Evolutionary conservation across 768 basidiomycete genomes (phyloP).

Genomic region (Trametes elegans): DNA sequence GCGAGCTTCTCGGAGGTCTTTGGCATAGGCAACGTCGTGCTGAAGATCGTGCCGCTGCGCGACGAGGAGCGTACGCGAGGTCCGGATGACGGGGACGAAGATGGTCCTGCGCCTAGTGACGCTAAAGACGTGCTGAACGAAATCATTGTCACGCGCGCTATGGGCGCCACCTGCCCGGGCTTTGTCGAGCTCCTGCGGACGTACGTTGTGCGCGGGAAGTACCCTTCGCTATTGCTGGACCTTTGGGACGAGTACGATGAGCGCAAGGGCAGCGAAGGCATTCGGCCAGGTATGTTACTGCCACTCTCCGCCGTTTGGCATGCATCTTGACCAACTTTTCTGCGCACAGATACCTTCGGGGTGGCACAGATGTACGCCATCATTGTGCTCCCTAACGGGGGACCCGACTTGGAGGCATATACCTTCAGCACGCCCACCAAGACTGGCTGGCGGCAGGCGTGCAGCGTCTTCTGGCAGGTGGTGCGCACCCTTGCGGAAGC

Average conservation of each 20-base stretch:
- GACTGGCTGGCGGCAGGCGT: conserved; percentile 82
- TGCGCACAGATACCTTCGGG: conserved; percentile 61
- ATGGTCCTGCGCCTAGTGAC: conserved; percentile 68
- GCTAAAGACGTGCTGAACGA: conserved; percentile 78
- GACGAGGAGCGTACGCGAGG: conserved; percentile 39
- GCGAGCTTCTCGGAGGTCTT: conserved; percentile 98
- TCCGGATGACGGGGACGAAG: conserved; percentile 31
- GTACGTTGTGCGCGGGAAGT: conserved; percentile 83
- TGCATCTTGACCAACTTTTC: conserved; percentile 2
- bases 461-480: conserved; percentile 90
- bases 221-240: conserved; percentile 74
- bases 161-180: conserved; percentile 73
- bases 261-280: conserved; percentile 75
- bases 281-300: conserved; percentile 78
- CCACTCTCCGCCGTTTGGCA: too few relatives aligned
- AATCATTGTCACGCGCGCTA: conserved; percentile 69
- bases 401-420: conserved; percentile 87
- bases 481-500: conserved; percentile 72
- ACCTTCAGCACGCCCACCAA: conserved; percentile 56
- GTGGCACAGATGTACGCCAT: conserved; percentile 83
- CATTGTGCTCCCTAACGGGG: conserved; percentile 87
- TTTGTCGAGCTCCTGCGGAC: conserved; percentile 82
- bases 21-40: conserved; percentile 83
- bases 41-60: conserved; percentile 83
- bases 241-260: conserved; percentile 87